These are phyloP conservation scores for Septoria petroselini DNA, from an alignment of 2,329 filamentous ascomycete species.

Conservation along the genomic window DNA sequence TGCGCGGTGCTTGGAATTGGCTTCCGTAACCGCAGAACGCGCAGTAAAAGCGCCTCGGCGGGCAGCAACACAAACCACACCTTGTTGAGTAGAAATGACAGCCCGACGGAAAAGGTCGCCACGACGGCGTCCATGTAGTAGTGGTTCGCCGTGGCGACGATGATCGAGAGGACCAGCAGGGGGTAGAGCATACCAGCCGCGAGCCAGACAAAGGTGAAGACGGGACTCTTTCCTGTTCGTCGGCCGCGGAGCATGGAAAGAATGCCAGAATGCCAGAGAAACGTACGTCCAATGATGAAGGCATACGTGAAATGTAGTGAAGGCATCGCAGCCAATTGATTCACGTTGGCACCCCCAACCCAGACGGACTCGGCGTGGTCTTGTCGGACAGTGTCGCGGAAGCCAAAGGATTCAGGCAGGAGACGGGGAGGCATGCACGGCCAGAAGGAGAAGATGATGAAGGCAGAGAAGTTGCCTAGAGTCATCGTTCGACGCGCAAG, in stretches of 20 bases:
- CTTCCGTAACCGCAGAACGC: constrained; percentile 51
- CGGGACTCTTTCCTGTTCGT: constrained; percentile 32
- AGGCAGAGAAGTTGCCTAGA: constrained; percentile 54
- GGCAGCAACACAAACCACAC: constrained; percentile 53
- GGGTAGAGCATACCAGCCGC: constrained; percentile 45
- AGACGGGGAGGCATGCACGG: constrained; percentile 54
- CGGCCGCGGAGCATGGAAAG: constrained; percentile 41
- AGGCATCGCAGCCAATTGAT: constrained; percentile 48
- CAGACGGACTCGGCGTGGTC: constrained; percentile 48
- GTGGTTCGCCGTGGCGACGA: constrained; percentile 62
- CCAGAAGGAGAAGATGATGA: constrained; percentile 52
- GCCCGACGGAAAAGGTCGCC: constrained; percentile 48
- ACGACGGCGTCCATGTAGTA: constrained; percentile 57
- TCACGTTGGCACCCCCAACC: constrained; percentile 48
- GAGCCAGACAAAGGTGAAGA: constrained; percentile 39
- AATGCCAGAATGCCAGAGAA: constrained; percentile 53
- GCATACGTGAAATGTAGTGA: constrained; percentile 56
- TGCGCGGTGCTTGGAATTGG: constrained; percentile 51
- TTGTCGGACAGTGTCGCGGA: constrained; percentile 49
- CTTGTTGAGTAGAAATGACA: constrained; percentile 51
- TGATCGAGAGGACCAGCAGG: constrained; percentile 48
- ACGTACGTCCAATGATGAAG: constrained; percentile 51
- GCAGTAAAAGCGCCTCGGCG: constrained; percentile 51
- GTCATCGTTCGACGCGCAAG: constrained; percentile 47
- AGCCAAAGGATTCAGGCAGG: constrained; percentile 45